Evolutionary conservation across 1,284 basidiomycete genomes (phyloP).

Genomic region (Ceratobasidium sp.): DNA sequence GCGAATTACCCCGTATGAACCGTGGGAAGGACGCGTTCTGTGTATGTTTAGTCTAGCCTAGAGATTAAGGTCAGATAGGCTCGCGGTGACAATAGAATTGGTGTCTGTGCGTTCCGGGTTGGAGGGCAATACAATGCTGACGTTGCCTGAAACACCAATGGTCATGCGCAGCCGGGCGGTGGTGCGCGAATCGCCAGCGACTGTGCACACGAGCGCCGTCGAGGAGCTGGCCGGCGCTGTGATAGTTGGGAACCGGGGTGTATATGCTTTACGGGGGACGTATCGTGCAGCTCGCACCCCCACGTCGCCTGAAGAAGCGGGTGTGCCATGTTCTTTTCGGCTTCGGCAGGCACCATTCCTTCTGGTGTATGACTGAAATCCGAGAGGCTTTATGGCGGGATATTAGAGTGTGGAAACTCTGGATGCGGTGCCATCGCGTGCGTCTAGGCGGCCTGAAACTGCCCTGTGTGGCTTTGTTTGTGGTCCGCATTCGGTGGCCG

Average conservation of each 20-base stretch:
- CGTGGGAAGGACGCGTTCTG: conserved; percentile 37
- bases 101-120: conserved; percentile 5
- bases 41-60: conserved; percentile 24
- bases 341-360: conserved; percentile 43
- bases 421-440: neutral
- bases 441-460: neutral
- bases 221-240: neutral
- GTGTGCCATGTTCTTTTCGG: conserved; percentile 23
- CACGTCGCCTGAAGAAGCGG: conserved; percentile 26
- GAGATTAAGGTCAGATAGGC: conserved; percentile 40
- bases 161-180: neutral
- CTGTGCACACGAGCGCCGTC: neutral
- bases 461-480: neutral
- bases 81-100: conserved; percentile 8
- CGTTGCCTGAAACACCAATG: conserved; percentile 13
- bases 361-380: conserved; percentile 38
- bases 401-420: neutral
- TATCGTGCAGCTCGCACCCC: conserved; percentile 17
- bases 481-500: neutral
- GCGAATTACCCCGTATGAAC: conserved; percentile 37
- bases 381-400: conserved; percentile 37
- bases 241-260: neutral
- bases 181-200: neutral
- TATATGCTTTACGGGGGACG: neutral
- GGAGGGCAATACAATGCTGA: conserved; percentile 27